Percentiles rank a stretch among this genome's conserved stretches.
Evolutionary conservation across 495 filamentous ascomycete genomes (phyloP).

Genomic region (Penicillium egyptiacum): DNA sequence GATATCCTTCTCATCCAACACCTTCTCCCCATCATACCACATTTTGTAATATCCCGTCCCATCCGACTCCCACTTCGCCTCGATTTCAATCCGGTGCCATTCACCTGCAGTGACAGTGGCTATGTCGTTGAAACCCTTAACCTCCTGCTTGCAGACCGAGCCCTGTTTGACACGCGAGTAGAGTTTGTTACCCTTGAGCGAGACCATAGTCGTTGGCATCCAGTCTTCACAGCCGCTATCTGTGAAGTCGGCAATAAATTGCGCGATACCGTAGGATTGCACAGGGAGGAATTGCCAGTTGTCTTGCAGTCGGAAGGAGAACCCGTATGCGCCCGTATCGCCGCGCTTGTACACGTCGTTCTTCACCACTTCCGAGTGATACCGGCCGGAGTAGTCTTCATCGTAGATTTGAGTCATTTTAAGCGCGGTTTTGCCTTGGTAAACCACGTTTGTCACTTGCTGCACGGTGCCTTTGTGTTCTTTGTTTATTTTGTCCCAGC

Average conservation of each 20-base stretch:
- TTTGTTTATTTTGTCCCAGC: constrained; percentile 48
- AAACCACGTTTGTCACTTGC: constrained; percentile 47
- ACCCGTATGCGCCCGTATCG: constrained; percentile 56
- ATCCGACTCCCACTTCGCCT: constrained; percentile 50
- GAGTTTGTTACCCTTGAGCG: constrained; percentile 49
- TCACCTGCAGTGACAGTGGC: constrained; percentile 43
- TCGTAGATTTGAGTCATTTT: constrained; percentile 55
- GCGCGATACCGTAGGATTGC: constrained; percentile 53
- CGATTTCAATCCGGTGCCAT: constrained; percentile 53
- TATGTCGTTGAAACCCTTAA: constrained; percentile 30
- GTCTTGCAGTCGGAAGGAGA: constrained; percentile 51
- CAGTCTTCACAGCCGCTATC: constrained; percentile 50
- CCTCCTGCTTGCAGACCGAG: constrained; percentile 41
- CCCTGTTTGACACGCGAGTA: constrained; percentile 49
- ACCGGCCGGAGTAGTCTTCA: constrained; percentile 47
- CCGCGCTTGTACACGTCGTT: constrained; percentile 49
- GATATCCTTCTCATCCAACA: constrained; percentile 43
- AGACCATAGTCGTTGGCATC: constrained; percentile 57
- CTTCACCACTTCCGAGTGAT: constrained; percentile 55
- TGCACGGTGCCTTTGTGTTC: constrained; percentile 47
- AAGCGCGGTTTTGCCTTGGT: constrained; percentile 47
- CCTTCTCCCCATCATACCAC: constrained; percentile 53
- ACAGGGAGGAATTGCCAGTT: constrained; percentile 50
- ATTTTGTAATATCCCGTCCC: constrained; percentile 49
- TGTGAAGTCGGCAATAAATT: constrained; percentile 57